phyloP scores from a whole-genome alignment of 2,329 filamentous ascomycete genomes.

The Verticillium dahliae region DNA sequence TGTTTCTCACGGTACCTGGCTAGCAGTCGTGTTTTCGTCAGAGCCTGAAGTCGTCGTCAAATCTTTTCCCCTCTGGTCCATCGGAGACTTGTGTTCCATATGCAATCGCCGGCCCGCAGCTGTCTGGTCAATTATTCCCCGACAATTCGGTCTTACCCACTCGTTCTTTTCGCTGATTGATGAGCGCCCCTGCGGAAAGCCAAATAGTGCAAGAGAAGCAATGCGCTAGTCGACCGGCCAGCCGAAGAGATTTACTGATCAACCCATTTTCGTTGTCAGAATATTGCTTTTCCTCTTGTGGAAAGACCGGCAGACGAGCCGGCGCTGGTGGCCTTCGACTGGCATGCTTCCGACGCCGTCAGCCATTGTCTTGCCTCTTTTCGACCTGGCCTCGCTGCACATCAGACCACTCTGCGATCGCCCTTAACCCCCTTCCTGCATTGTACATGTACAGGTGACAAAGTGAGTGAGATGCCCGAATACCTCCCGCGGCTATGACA shows the following conservation, averaged over 20 bases:
- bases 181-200: not conserved
- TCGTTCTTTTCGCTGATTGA: not conserved
- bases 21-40: not conserved
- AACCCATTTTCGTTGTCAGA: not conserved
- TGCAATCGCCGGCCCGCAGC: not conserved
- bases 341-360: not conserved
- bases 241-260: not conserved
- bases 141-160: not conserved
- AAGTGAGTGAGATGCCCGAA: not conserved
- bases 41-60: not conserved
- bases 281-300: not conserved
- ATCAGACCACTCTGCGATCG: not conserved
- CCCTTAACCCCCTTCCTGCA: not conserved
- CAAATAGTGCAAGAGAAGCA: not conserved
- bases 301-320: not conserved
- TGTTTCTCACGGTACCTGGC: not conserved
- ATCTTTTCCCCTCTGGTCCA: not conserved
- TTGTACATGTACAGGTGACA: not conserved
- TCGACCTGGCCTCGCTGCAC: not conserved
- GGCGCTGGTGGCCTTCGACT: not conserved
- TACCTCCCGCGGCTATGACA: not conserved
- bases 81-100: not conserved
- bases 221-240: not conserved
- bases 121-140: not conserved
- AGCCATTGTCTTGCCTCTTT: not conserved